Conservation (phyloP, 352 stramenopile species). For the Globisporangium alternatum region DNA sequence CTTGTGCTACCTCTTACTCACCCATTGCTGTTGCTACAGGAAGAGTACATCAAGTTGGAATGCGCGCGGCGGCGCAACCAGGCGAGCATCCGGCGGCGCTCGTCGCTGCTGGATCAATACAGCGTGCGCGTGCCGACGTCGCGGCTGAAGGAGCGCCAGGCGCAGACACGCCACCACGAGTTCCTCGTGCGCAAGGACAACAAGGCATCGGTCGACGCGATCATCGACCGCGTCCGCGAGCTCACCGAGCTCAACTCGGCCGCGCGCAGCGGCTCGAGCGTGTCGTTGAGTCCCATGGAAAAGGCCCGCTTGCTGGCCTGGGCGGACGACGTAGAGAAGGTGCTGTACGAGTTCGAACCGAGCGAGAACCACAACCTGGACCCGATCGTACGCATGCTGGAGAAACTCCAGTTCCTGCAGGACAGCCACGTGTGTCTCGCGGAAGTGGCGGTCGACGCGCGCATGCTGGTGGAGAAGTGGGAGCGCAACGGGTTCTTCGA, state of each 20-base stretch:
- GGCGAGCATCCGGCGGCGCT: conserved; percentile 30
- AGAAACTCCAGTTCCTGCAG: conserved; percentile 54
- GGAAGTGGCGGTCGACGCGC: conserved; percentile 46
- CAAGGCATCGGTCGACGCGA: conserved; percentile 33
- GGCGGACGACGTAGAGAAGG: conserved; percentile 31
- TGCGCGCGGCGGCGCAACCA: conserved; percentile 50
- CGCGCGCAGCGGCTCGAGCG: background rate
- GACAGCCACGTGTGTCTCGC: conserved; percentile 55
- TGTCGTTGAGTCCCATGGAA: conserved; percentile 46
- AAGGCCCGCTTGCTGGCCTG: conserved; percentile 41
- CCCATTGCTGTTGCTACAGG: conserved; percentile 20
- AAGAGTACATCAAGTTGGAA: conserved; percentile 59
- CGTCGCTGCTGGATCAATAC: conserved; percentile 50
- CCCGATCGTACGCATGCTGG: conserved; percentile 42
- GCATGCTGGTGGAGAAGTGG: conserved; percentile 50
- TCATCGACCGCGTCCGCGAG: conserved; percentile 40
- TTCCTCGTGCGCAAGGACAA: conserved; percentile 58
- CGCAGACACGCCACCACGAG: conserved; percentile 42
- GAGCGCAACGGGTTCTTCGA: conserved; percentile 55
- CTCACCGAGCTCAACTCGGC: conserved; percentile 25
- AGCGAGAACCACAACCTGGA: conserved; percentile 44
- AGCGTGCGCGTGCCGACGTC: conserved; percentile 32
- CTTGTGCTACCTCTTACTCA: background rate
- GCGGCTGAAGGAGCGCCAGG: conserved; percentile 40
- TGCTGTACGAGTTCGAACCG: conserved; percentile 45